phyloP scores from a whole-genome alignment of 2,329 filamentous ascomycete species.

The Ambrosiella xylebori region DNA sequence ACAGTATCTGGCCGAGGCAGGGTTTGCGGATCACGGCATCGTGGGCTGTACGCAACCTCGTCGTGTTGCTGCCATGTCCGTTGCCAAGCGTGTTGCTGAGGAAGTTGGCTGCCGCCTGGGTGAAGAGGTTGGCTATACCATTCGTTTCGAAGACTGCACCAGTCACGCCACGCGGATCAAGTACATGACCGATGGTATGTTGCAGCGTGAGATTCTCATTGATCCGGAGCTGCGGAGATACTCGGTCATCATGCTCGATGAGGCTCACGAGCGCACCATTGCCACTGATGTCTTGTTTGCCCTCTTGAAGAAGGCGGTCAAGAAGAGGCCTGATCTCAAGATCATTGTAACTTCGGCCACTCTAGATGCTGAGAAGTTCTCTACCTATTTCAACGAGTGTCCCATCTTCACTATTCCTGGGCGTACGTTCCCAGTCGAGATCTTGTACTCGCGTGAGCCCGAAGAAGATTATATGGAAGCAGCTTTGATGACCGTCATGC shows the following conservation, averaged over 20 bases:
- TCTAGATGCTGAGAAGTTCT: conserved; percentile 93
- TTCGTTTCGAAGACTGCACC: conserved; percentile 92
- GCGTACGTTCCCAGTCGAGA: conserved; percentile 85
- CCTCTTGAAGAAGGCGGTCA: conserved; percentile 80
- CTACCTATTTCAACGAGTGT: conserved; percentile 84
- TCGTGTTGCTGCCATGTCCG: conserved; percentile 93
- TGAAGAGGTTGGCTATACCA: conserved; percentile 88
- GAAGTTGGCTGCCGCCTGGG: conserved; percentile 86
- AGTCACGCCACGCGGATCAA: conserved; percentile 83
- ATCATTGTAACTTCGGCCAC: conserved; percentile 95
- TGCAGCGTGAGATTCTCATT: conserved; percentile 84
- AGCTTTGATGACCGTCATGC: conserved; percentile 91
- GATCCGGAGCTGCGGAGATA: conserved; percentile 81
- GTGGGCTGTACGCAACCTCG: conserved; percentile 95
- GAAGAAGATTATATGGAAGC: conserved; percentile 92
- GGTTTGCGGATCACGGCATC: conserved; percentile 71
- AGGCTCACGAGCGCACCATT: conserved; percentile 94
- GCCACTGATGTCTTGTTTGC: conserved; percentile 91
- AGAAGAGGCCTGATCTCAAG: conserved; percentile 71
- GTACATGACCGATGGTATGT: conserved; percentile 99
- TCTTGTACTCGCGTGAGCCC: conserved; percentile 87
- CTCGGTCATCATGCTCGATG: conserved; percentile 94
- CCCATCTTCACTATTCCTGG: conserved; percentile 96
- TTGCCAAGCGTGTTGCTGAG: conserved; percentile 89
- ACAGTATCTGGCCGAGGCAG: conserved; percentile 84